These are phyloP conservation scores for Plasmodium chabaudi DNA, from an alignment of 169 alveolate genomes.

Conservation along the genomic window DNA sequence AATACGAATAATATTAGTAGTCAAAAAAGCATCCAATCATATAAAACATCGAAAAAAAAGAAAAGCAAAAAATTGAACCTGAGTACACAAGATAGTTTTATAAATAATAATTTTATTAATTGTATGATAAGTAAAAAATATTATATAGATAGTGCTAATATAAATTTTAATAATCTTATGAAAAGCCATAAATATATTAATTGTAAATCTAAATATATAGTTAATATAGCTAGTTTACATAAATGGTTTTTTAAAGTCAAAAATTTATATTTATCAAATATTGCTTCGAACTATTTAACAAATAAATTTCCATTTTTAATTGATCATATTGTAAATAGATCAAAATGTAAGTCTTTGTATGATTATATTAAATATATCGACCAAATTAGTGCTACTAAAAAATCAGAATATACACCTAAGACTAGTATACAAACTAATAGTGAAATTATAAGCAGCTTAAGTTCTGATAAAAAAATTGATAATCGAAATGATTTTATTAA, in stretches of 20 bases:
- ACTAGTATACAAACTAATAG: neutral
- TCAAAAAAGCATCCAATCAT: neutral
- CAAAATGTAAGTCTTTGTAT: conserved; percentile 27
- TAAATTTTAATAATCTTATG: conserved; percentile 7
- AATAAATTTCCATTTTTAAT: conserved; percentile 38
- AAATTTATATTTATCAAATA: conserved; percentile 38
- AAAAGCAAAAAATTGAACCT: conserved; percentile 21
- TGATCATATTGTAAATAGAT: conserved; percentile 20
- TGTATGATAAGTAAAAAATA: conserved; percentile 26
- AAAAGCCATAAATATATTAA: conserved; percentile 62
- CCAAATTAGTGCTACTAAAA: neutral
- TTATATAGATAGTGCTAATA: conserved; percentile 3
- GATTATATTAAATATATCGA: conserved; percentile 44
- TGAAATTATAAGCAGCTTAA: neutral
- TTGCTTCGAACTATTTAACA: conserved; percentile 42
- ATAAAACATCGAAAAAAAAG: conserved; percentile 5
- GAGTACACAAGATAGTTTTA: conserved; percentile 2
- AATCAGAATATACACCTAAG: neutral
- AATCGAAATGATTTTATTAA: neutral
- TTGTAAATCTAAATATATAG: conserved; percentile 31
- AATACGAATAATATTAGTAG: neutral
- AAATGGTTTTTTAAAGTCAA: conserved; percentile 59
- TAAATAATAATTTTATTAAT: conserved; percentile 33
- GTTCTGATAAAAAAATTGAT: neutral
- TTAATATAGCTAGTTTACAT: conserved; percentile 37